A percentile compares a stretch with the other conserved stretches of the same genome.
Evolutionary conservation across 768 basidiomycete species (phyloP).

Genomic region (Tricholoma hemisulphureum): DNA sequence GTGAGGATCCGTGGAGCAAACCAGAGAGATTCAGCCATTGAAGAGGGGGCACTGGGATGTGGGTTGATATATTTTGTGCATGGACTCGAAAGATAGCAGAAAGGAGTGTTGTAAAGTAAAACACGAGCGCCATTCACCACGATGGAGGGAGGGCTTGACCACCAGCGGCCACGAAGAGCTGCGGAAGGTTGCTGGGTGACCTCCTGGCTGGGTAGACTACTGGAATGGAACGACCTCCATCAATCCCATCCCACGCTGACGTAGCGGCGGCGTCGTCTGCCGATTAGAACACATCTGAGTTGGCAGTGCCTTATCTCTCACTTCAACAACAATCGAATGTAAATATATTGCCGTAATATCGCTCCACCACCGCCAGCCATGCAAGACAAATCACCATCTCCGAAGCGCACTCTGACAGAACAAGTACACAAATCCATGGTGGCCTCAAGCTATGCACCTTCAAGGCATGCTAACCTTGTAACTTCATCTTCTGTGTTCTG

Average conservation of each 20-base stretch:
- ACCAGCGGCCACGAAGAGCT: constrained; percentile 12
- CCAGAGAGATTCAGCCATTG: constrained; percentile 75
- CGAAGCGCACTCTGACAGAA: constrained; percentile 32
- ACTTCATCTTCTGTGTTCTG: not conserved
- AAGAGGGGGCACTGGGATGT: constrained; percentile 57
- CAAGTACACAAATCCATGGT: constrained; percentile 15
- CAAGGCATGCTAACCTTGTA: constrained; percentile 12
- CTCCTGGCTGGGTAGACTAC: no score
- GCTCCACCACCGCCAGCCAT: constrained; percentile 3
- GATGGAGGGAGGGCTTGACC: constrained; percentile 12
- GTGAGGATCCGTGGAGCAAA: constrained; percentile 51
- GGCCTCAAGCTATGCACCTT: constrained; percentile 10
- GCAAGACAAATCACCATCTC: constrained; percentile 3
- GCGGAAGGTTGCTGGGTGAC: not conserved
- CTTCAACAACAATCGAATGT: no score
- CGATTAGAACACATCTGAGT: no score
- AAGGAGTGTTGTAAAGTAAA: constrained; percentile 27
- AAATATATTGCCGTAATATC: no score
- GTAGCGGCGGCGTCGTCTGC: not conserved
- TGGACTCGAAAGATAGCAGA: constrained; percentile 21
- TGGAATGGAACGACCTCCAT: not conserved
- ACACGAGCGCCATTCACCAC: constrained; percentile 31
- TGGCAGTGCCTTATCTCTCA: not conserved
- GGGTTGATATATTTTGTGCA: constrained; percentile 52
- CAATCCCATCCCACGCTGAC: not conserved